Conservation (phyloP, 2,329 filamentous ascomycete species). For the Epicoccum nigrum region DNA sequence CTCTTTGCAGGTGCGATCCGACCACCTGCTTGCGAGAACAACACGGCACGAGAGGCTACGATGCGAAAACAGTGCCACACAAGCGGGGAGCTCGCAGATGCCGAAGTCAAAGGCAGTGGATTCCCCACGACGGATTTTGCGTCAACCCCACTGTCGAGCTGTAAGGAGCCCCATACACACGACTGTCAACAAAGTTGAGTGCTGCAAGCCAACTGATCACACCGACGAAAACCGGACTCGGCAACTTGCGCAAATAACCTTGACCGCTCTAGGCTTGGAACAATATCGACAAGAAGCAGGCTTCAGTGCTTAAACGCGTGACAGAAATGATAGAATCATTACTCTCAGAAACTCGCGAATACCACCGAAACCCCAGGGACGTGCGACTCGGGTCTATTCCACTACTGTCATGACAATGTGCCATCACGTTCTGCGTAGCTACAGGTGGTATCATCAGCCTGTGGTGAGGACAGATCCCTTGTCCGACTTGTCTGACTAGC, state of each 20-base stretch:
- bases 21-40: constrained; percentile 21
- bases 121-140: constrained; percentile 11
- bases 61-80: constrained; percentile 24
- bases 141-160: constrained; percentile 15
- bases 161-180: constrained; percentile 12
- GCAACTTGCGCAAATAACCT: constrained; percentile 8
- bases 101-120: constrained; percentile 16
- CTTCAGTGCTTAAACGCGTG: constrained; percentile 16
- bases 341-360: constrained; percentile 1
- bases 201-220: constrained; percentile 1
- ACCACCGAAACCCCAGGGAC: constrained; percentile 16
- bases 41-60: constrained; percentile 18
- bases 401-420: constrained; percentile 3
- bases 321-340: constrained; percentile 14
- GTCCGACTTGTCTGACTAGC: no score
- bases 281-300: constrained; percentile 6
- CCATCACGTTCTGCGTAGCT: constrained; percentile 4
- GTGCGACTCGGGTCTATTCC: background rate
- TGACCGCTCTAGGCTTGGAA: constrained; percentile 12
- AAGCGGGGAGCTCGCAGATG: constrained; percentile 18
- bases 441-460: background rate
- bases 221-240: background rate
- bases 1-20: constrained; percentile 22
- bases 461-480: no score
- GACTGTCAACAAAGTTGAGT: constrained; percentile 5